phyloP scores from a whole-genome alignment of 192 early-diverging fungal genomes.

The Thamnidium elegans region DNA sequence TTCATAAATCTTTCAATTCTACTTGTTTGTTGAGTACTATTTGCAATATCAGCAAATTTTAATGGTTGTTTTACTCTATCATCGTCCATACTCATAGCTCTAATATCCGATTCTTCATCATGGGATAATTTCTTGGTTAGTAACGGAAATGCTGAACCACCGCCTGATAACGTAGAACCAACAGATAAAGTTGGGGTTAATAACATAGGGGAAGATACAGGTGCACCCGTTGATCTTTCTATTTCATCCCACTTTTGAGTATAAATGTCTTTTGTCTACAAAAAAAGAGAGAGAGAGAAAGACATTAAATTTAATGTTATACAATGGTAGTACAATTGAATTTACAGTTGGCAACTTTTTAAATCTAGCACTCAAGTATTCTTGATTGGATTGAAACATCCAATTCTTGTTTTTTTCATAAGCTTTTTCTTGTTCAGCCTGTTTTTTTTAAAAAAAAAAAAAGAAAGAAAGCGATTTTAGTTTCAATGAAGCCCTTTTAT shows the following conservation, averaged over 20 bases:
- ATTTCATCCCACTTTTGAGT: slow-evolving; percentile 27
- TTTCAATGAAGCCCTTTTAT: background rate
- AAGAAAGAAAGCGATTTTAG: background rate
- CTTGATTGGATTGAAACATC: slow-evolving; percentile 15
- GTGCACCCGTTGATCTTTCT: slow-evolving; percentile 15
- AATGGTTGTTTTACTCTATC: background rate
- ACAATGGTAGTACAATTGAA: background rate
- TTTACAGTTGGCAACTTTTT: slow-evolving; percentile 15
- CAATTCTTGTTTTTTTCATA: slow-evolving; percentile 3
- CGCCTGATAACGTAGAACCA: background rate
- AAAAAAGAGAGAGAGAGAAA: background rate
- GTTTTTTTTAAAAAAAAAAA: background rate
- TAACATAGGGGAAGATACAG: slow-evolving; percentile 5
- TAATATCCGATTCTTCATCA: background rate
- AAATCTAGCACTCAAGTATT: slow-evolving; percentile 14
- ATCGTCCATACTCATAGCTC: slow-evolving; percentile 14
- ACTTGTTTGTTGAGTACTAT: background rate
- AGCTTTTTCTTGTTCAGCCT: slow-evolving; percentile 12
- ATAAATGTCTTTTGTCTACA: slow-evolving; percentile 18
- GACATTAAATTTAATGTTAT: background rate
- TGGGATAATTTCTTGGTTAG: background rate
- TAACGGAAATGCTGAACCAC: background rate
- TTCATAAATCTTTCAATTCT: slow-evolving; percentile 31
- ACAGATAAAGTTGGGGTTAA: slow-evolving; percentile 8
- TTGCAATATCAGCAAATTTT: background rate